phyloP scores from a whole-genome alignment of 176 grass and related monocot genomes.

The Avena eriantha region DNA sequence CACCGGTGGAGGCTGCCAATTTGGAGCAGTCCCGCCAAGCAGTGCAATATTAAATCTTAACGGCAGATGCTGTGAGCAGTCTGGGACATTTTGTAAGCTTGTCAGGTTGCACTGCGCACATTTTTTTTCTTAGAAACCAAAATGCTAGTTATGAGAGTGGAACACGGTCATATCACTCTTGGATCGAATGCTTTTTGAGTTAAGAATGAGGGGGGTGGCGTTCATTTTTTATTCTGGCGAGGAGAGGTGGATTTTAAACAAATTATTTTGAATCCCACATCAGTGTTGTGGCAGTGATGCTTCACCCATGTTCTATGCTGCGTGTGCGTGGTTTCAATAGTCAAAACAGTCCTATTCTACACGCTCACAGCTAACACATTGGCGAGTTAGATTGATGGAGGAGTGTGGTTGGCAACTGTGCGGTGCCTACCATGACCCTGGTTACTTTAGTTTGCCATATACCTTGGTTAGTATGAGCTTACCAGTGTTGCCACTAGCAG shows the following conservation, averaged over 20 bases:
- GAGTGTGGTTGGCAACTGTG: constrained; percentile 13
- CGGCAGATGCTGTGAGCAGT: neutral
- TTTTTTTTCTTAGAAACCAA: neutral
- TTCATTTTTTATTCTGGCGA: neutral
- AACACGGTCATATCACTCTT: neutral
- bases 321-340: neutral
- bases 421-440: neutral
- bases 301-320: neutral
- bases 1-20: neutral
- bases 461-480: constrained; percentile 7
- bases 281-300: neutral
- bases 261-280: neutral
- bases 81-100: neutral
- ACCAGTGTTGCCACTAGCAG: neutral
- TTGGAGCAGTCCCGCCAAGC: neutral
- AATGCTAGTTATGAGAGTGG: neutral
- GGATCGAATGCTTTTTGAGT: neutral
- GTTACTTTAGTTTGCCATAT: neutral
- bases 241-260: neutral
- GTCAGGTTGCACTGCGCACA: neutral
- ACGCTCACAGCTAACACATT: neutral
- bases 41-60: neutral
- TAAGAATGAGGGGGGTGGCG: neutral
- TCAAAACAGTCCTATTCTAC: neutral
- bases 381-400: neutral